Conservation (phyloP, 1,284 basidiomycete genomes). For the Leccinum variabile region DNA sequence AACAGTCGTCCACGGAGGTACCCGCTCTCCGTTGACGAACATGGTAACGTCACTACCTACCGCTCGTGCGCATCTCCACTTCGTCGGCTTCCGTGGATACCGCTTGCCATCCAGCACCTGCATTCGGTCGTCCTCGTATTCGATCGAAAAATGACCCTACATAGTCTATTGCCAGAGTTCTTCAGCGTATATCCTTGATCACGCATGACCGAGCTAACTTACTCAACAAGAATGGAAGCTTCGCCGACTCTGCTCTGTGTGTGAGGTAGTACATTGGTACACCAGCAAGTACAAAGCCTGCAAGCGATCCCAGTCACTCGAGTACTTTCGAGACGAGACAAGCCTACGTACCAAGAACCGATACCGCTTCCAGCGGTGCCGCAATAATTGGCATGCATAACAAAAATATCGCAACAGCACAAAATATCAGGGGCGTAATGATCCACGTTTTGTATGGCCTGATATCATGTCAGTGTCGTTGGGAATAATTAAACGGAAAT, state of each 20-base stretch:
- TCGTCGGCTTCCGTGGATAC: slow-evolving; percentile 74
- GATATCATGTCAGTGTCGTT: slow-evolving; percentile 1
- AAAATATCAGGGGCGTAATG: slow-evolving; percentile 88
- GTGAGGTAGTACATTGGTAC: slow-evolving; percentile 87
- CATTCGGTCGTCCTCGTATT: slow-evolving; percentile 50
- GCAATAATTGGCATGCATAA: slow-evolving; percentile 95
- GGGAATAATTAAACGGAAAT: slow-evolving; percentile 10
- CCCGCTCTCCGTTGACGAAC: not conserved
- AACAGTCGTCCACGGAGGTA: not conserved
- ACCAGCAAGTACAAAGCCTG: slow-evolving; percentile 72
- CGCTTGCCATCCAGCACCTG: slow-evolving; percentile 69
- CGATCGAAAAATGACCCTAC: slow-evolving; percentile 44
- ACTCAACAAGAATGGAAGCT: slow-evolving; percentile 50
- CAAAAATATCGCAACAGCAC: slow-evolving; percentile 89
- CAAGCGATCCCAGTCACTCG: slow-evolving; percentile 4
- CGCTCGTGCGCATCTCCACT: slow-evolving; percentile 50
- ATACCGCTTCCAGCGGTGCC: slow-evolving; percentile 85
- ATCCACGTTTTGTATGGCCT: slow-evolving; percentile 94
- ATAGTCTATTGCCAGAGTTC: slow-evolving; percentile 38
- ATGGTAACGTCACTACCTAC: not conserved
- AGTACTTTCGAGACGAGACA: not conserved
- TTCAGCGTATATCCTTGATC: slow-evolving; percentile 6
- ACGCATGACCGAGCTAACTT: slow-evolving; percentile 27
- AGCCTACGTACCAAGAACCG: slow-evolving; percentile 71
- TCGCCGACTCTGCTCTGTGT: slow-evolving; percentile 47